These are phyloP conservation scores for Aphanomyces stellatus DNA, from an alignment of 352 stramenopile genomes.

Conservation along the genomic window DNA sequence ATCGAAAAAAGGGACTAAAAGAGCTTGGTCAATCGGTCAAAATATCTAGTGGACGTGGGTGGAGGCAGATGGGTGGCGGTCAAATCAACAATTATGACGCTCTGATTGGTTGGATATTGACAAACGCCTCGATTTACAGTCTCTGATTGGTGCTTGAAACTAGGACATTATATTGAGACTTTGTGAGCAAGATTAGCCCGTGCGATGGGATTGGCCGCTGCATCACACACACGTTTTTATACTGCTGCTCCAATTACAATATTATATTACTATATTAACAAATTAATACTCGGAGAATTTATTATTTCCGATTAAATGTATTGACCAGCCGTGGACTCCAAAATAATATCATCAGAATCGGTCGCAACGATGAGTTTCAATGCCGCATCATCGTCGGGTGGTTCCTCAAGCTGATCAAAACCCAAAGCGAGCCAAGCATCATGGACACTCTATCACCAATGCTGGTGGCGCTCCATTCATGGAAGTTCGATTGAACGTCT, in stretches of 20 bases:
- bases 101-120: neutral
- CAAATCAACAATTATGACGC: neutral
- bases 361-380: no score
- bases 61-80: neutral
- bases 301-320: neutral
- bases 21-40: slow-evolving; percentile 6
- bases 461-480: no score
- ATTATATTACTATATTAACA: no score
- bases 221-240: neutral
- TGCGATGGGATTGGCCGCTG: neutral
- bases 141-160: slow-evolving; percentile 3
- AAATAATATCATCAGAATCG: neutral
- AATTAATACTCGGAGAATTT: no score
- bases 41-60: neutral
- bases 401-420: no score
- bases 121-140: neutral
- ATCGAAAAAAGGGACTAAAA: slow-evolving; percentile 5
- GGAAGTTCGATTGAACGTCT: no score
- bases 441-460: no score
- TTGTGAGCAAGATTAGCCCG: slow-evolving; percentile 3
- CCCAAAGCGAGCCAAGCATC: no score
- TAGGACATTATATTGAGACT: slow-evolving; percentile 1
- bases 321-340: neutral
- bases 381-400: no score
- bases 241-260: no score